A percentile compares a stretch with the other conserved stretches of the same genome.
These are phyloP conservation scores for Rhododendron simsii DNA, from an alignment of 148 eudicot genomes.

Conservation along the genomic window DNA sequence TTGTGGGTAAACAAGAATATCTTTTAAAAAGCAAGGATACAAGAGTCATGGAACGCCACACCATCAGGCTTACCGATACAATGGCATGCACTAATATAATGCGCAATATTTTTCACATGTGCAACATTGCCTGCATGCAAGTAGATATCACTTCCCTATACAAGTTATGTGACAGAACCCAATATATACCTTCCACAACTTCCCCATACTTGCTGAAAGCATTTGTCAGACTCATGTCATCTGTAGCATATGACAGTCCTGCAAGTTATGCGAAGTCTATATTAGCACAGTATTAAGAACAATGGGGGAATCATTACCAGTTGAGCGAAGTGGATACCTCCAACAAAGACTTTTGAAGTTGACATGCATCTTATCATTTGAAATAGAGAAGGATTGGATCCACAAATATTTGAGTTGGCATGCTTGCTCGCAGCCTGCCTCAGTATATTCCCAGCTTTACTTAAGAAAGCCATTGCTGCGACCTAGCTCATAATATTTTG, in stretches of 20 bases:
- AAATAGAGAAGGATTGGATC: constrained; percentile 54
- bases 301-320: not conserved
- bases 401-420: constrained; percentile 30
- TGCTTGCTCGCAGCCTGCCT: constrained; percentile 56
- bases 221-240: constrained; percentile 50
- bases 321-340: constrained; percentile 41
- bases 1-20: not conserved
- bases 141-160: not conserved
- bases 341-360: constrained; percentile 66
- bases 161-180: not conserved
- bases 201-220: constrained; percentile 67
- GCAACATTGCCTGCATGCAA: not conserved
- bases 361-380: constrained; percentile 81
- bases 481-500: constrained; percentile 11
- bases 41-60: not conserved
- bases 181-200: constrained; percentile 66
- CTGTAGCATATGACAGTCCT: constrained; percentile 71
- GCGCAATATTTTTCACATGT: not conserved
- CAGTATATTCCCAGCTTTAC: constrained; percentile 58
- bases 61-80: not conserved
- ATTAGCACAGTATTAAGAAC: not conserved
- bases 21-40: not conserved
- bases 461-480: constrained; percentile 68
- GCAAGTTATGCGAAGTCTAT: constrained; percentile 13
- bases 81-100: not conserved